Percentiles rank a stretch among this genome's conserved stretches.
Evolutionary conservation across 441 rosid species (phyloP).

Genomic region (Corymbia citriodora): DNA sequence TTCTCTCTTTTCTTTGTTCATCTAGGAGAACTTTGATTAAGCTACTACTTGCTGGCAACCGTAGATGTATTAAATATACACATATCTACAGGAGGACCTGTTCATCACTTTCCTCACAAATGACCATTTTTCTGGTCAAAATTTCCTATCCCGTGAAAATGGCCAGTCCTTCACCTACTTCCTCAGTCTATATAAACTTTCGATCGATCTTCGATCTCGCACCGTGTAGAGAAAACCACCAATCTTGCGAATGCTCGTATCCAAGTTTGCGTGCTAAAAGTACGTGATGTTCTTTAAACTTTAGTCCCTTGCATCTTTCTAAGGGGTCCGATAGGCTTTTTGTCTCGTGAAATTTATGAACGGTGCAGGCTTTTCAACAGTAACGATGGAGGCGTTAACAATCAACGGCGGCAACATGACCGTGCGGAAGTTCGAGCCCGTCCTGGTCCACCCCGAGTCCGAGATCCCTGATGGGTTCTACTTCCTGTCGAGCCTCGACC

Average conservation of each 20-base stretch:
- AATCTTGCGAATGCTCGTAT: neutral
- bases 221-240: neutral
- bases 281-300: neutral
- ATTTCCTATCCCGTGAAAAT: neutral
- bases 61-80: neutral
- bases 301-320: neutral
- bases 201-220: neutral
- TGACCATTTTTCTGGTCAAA: neutral
- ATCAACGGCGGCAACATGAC: neutral
- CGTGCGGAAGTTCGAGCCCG: neutral
- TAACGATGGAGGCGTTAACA: neutral
- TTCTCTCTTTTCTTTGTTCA: neutral
- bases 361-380: neutral
- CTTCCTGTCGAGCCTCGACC: conserved; percentile 23
- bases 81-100: neutral
- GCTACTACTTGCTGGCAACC: neutral
- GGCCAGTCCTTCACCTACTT: neutral
- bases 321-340: neutral
- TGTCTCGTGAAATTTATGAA: neutral
- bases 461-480: conserved; percentile 4
- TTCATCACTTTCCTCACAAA: neutral
- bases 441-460: conserved; percentile 3
- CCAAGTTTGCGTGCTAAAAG: neutral
- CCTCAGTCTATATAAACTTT: neutral
- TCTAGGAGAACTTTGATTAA: neutral